Base-by-base conservation (phyloP, 805 yeast species). In the Wickerhamiella kurtzmanii region DNA sequence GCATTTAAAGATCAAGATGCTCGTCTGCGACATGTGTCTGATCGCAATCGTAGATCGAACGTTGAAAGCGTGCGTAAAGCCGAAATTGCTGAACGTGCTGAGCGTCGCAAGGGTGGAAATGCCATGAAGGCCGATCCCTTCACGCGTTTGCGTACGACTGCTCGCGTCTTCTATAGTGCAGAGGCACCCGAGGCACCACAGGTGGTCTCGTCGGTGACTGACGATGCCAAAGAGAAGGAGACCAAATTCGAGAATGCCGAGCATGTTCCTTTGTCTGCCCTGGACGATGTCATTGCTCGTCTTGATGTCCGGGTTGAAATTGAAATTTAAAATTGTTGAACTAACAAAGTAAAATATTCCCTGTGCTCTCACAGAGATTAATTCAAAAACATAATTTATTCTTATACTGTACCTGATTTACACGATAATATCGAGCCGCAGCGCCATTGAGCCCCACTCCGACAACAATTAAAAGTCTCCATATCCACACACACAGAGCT, bases 101-200 rank as follows among this genome's bases (percentile, higher is more conserved):
- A 66, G 60, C 73, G 79, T 54, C 76, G 66, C 59, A 63, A 53
- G 57, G 48, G 54, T 50, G 50, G 60, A 56, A 45, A 49, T 52
- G 57, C 53, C 22, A 41, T 53, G 43, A 55, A 52, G 37, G 70
- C 75, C 46, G 76, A 92, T 66, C 97, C 98, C 19, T 92, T 92
- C 64, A 77, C 82, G 54, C 78, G 97, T 62, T 74, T 92, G 60
- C 81, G 84, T 61, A 89, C 97, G 1, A 82, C 79, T 51, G 84
- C 96, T 1, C 76, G 84, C 57, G 77, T 85, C 50, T 89, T 85
- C 64, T 86, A 87, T 48, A 58, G 58, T 45, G 52, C 64, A 45
- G 68, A 71, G 42, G 74, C 51, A 25, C 32, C 32, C 9, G 32
- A 25, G 11, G 9, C 32, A 22, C 19, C 32, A 22, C n/a, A 20